Evolutionary conservation across 805 yeast species (phyloP), one percentile per base, ranked within the genome.

Genomic region (Myxozyma mucilagina): DNA sequence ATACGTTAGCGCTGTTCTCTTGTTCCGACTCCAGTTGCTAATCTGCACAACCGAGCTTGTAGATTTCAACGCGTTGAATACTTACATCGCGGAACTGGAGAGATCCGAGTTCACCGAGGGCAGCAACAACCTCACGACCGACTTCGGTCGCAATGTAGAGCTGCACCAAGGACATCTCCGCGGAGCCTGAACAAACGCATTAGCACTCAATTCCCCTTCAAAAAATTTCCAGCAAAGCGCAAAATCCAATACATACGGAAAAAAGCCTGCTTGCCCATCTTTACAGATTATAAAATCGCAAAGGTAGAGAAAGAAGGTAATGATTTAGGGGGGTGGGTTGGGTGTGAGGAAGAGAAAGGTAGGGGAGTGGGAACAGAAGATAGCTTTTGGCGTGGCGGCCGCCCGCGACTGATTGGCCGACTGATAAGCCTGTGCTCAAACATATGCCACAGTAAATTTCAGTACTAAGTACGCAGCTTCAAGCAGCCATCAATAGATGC

Each of bases 81-180:
- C 67, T 16, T 63, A 63, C 63, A 74, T 94, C 99, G 54, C 96
- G 80, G 74, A 94, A 90, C 71, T 96, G 97, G 32, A 94, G 82
- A 62, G 84, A 78, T 31, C 96, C 96, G 72, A 90, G 78, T 67
- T 89, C 90, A 4, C 99, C 99, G 41, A 94, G 78, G 32, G 89
- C 84, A 60, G 90, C 83, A n/a, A 91, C 87, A 42, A 90, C 84
- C 61, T 91, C 96, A 65, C 97, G 80, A 7, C 96, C 84, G 47
- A 89, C 86, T 75, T 94, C 99, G 32, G 89, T 85, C 8, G 98
- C 93, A 61, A 94, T 84, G 74, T 90, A 93, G 68, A 94, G 80
- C 78, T 94, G 97, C 56, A 93, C 88, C 69, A 92, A 82, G 52
- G 96, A 84, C 98, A 94, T 96, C 71, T 89, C 96, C 87, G 98